Base-by-base conservation (phyloP, 2,329 filamentous ascomycete genomes). In the Paraconiothyrium sp. region DNA sequence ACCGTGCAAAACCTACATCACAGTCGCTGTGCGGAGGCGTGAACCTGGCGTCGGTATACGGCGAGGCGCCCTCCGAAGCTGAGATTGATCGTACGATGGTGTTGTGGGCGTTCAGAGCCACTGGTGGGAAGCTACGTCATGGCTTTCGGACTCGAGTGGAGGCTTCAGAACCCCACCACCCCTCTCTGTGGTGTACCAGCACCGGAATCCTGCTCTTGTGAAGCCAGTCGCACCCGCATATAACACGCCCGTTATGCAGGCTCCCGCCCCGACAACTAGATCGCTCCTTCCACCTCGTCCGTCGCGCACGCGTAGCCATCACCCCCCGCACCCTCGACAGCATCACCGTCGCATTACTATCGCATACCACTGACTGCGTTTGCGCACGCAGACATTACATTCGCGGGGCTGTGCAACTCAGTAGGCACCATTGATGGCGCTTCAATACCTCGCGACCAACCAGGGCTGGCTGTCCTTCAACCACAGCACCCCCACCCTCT, bases 401-500 rank as follows among this genome's bases (percentile, higher is more conserved):
- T 41, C 11, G 10, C 37, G 34, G 4, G 4, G 13, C 34, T 4
- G 20, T 27, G 43, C 56, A 44, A 48, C 51, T 49, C 30, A 63
- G 57, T 44, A 46, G 43, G 24, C 55, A 30, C 56, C 41, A 9
- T 24, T 13, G 1, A 78, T 78, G 76, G 76, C 76, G 43, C 65
- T 73, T 54, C 75, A 78, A 54, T 77, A 71, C 62, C 72, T 78
- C n/a, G 71, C 76, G 22, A 70, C 76, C 64, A 70, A 58, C 59
- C 78, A 78, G 63, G 76, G 76, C 62, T 78, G 76, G 72, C 66
- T 79, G 49, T 77, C 72, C 39, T 79, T 79, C 71, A 78, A 78
- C 63, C 73, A 77, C 61, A 80, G 79, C 64, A 81, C 79, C 16
- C 79, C 80, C 14, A 72, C 79, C 57, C 72, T 86, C n/a, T 81